A percentile compares a stretch with the other conserved stretches of the same genome.
Conservation (phyloP, 352 stramenopile species). For the Globisporangium middletonii region DNA sequence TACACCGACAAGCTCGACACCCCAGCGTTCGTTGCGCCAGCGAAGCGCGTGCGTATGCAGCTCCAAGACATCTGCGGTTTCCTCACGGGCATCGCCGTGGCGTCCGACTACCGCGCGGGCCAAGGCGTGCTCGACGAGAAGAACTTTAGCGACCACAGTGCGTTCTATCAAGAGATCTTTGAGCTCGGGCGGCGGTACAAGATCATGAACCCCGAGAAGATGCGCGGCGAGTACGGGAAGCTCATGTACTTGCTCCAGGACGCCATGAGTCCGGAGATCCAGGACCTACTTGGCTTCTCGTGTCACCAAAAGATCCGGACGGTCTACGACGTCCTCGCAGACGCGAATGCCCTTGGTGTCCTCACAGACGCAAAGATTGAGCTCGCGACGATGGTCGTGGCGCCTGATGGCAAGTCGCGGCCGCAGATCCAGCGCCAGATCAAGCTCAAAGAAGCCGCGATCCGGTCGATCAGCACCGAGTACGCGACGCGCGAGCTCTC, state of each 20-base stretch:
- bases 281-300: constrained; percentile 84
- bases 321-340: constrained; percentile 86
- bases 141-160: constrained; percentile 84
- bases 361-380: constrained; percentile 88
- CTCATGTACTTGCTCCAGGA: constrained; percentile 94
- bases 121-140: constrained; percentile 86
- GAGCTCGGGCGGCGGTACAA: constrained; percentile 95
- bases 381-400: constrained; percentile 93
- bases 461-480: constrained; percentile 79
- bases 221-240: constrained; percentile 96
- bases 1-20: constrained; percentile 94
- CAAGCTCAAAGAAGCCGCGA: constrained; percentile 90
- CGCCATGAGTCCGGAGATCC: constrained; percentile 74
- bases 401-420: constrained; percentile 86
- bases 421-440: constrained; percentile 90
- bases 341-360: constrained; percentile 61
- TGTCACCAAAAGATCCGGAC: constrained; percentile 81
- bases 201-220: constrained; percentile 98
- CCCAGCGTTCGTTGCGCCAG: constrained; percentile 43
- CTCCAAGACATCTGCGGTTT: constrained; percentile 91
- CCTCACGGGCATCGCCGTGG: constrained; percentile 88
- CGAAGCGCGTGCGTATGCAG: constrained; percentile 84
- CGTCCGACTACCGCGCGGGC: constrained; percentile 84
- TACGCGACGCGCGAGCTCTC: constrained; percentile 47
- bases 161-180: constrained; percentile 90